A percentile compares a stretch with the other conserved stretches of the same genome.
These are phyloP conservation scores for Parsonsia alboflavescens DNA, from an alignment of 257 asterid genomes.

Conservation along the genomic window DNA sequence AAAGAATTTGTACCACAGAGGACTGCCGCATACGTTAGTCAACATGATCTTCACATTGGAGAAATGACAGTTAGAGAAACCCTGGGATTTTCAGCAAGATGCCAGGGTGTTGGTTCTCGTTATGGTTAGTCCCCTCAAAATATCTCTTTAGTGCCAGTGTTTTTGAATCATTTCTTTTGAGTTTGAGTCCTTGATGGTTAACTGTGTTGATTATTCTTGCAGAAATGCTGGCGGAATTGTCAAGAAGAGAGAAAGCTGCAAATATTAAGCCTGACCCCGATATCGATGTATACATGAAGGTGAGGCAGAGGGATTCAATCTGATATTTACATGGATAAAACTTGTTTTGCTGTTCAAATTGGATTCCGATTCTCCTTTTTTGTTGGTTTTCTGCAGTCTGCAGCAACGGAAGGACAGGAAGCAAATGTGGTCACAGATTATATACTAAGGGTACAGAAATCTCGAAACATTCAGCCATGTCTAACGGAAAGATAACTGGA, in stretches of 20 bases:
- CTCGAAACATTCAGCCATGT: background rate
- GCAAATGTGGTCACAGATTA: constrained; percentile 57
- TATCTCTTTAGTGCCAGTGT: no score
- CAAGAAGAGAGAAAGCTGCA: constrained; percentile 52
- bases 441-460: constrained; percentile 42
- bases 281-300: constrained; percentile 52
- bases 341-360: background rate
- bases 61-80: constrained; percentile 80
- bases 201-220: constrained; percentile 14
- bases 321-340: background rate
- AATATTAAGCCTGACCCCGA: constrained; percentile 48
- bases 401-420: constrained; percentile 64
- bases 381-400: constrained; percentile 40
- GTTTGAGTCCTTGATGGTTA: background rate
- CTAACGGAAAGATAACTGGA: background rate
- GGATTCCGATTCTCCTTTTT: background rate
- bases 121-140: constrained; percentile 39
- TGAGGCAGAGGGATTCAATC: background rate
- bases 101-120: constrained; percentile 74
- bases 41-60: constrained; percentile 59
- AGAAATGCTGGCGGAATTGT: constrained; percentile 70
- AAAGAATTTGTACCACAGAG: constrained; percentile 56
- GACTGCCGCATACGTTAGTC: constrained; percentile 67
- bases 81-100: constrained; percentile 60
- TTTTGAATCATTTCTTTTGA: background rate